Evolutionary conservation across 2,329 filamentous ascomycete genomes (phyloP), one percentile per base, ranked within the genome.

Genomic region (Alternaria infectoria): DNA sequence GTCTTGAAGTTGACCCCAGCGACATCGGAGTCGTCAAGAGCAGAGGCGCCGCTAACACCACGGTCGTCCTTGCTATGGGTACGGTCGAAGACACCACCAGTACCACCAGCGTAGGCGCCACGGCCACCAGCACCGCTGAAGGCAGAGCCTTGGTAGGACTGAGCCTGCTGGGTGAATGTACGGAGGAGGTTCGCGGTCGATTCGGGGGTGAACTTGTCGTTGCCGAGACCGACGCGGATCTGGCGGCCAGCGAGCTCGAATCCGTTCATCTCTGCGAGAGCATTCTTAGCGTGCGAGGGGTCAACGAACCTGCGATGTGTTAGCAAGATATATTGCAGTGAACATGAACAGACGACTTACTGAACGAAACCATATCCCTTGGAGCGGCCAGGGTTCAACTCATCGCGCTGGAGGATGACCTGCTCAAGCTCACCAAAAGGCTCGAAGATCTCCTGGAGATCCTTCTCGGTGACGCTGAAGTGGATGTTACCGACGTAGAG

Each of bases 141-240:
- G 55, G 91, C 89, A 67, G 94, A 97, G 79, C 93, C 93, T 84
- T 97, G 93, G 81, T 90, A 96, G 82, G 89, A 80, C 69, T 73
- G 75, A 43, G 69, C 74, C 73, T 83, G 84, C 77, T 85, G 90
- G 81, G 93, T 91, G 85, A 97, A 96, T 83, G 93, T 93, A 85
- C 96, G 93, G 78, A 97, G 85, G 79, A 97, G 88, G 83, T 93
- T 94, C 81, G 93, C 91, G 82, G 93, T 97, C 82, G 93, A 96
- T 84, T 98, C 96, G 77, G 94, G 92, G 83, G 94, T 98, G 84
- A 98, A 98, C 89, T 98, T 98, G 92, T 99, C 96, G 85, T 97
- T 99, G 83, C 96, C 96, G 85, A 99, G 93, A 82, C 96, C 96
- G 81, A 99, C 96, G 79, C 96, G 93, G 81, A 99, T 98, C 69